A percentile compares a stretch with the other conserved stretches of the same genome.
phyloP scores from a whole-genome alignment of 2,329 filamentous ascomycete species.

The Pseudogymnoascus sp. region DNA sequence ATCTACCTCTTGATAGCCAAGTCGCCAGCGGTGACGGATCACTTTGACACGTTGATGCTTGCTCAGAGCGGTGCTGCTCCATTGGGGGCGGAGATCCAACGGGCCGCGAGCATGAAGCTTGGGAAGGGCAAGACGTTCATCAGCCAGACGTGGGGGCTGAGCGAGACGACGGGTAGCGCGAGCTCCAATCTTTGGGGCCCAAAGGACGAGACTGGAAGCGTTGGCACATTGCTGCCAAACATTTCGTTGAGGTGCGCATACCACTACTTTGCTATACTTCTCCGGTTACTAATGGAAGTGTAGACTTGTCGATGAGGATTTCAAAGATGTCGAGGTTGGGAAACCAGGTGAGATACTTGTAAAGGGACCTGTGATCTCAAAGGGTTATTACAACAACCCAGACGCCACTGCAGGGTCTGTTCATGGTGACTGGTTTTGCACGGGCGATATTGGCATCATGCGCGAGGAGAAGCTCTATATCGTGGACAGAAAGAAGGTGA shows the following conservation, averaged over 20 bases:
- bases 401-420: constrained; percentile 26
- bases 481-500: constrained; percentile 60
- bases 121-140: constrained; percentile 48
- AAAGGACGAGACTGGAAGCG: constrained; percentile 37
- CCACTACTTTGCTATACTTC: background rate
- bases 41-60: constrained; percentile 43
- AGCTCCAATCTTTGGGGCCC: constrained; percentile 55
- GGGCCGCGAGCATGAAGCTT: constrained; percentile 43
- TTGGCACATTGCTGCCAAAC: constrained; percentile 66
- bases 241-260: constrained; percentile 27
- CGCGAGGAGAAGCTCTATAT: constrained; percentile 49
- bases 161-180: constrained; percentile 69
- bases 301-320: constrained; percentile 54
- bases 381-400: constrained; percentile 65
- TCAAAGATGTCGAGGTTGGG: constrained; percentile 42
- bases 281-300: constrained; percentile 20
- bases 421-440: constrained; percentile 25
- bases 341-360: constrained; percentile 67
- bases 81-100: constrained; percentile 44
- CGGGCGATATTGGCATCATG: constrained; percentile 21
- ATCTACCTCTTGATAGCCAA: constrained; percentile 68
- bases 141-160: constrained; percentile 67
- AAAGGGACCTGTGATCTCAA: constrained; percentile 64
- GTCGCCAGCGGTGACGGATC: constrained; percentile 54
- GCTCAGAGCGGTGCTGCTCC: constrained; percentile 60